Percentiles rank a stretch among this genome's conserved stretches.
Conservation (phyloP, 208 protist species). For the Strigomonas galati region DNA sequence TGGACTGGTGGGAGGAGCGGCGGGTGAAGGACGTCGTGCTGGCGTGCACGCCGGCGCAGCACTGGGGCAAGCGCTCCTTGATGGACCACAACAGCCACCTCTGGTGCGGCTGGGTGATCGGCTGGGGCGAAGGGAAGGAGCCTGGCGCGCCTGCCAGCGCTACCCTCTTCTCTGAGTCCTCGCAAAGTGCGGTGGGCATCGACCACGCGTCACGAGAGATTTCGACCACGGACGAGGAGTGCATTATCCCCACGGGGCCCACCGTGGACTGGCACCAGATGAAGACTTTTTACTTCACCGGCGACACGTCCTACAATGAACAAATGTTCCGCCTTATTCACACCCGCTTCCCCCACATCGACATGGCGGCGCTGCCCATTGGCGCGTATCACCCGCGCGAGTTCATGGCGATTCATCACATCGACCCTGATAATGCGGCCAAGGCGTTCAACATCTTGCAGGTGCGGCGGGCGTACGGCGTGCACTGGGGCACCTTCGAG, state of each 20-base stretch:
- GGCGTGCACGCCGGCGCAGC: slow-evolving; percentile 54
- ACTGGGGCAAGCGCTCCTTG: slow-evolving; percentile 43
- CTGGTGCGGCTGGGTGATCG: slow-evolving; percentile 71
- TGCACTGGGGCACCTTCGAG: slow-evolving; percentile 88
- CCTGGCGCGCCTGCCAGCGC: no score
- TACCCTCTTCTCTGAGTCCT: no score
- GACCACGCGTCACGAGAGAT: no score
- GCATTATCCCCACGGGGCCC: not conserved
- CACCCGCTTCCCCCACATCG: slow-evolving; percentile 33
- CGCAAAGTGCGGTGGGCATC: no score
- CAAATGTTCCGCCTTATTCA: slow-evolving; percentile 48
- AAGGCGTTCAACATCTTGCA: slow-evolving; percentile 59
- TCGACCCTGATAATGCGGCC: slow-evolving; percentile 65
- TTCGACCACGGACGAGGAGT: not conserved
- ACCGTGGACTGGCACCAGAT: slow-evolving; percentile 22
- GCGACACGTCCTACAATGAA: slow-evolving; percentile 52
- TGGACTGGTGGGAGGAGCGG: slow-evolving; percentile 53
- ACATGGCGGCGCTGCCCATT: slow-evolving; percentile 75
- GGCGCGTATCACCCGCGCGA: slow-evolving; percentile 76
- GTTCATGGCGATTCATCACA: slow-evolving; percentile 59
- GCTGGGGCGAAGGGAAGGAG: slow-evolving; percentile 21
- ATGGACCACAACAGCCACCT: slow-evolving; percentile 53
- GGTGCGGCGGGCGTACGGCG: slow-evolving; percentile 37
- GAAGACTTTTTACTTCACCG: slow-evolving; percentile 59
- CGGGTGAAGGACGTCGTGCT: slow-evolving; percentile 41